Base-by-base conservation (phyloP, 345 rosid genomes). In the Pistacia vera region DNA sequence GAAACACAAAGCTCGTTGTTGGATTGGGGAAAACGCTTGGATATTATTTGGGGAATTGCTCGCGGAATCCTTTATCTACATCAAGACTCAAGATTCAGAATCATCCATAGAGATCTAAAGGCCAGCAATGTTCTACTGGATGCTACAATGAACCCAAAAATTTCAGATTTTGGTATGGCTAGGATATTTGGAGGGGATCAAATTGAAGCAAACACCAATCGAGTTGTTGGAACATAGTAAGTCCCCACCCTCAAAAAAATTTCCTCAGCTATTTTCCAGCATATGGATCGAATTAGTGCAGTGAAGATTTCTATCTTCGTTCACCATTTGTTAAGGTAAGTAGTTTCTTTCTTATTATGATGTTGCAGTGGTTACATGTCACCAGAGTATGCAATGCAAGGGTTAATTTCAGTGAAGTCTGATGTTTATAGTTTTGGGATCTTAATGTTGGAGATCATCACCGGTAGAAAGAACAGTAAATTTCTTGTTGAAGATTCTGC, bases 221-320 rank as follows among this genome's bases (percentile, higher is more conserved):
- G 89, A 3, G 89, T 91, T 0, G 93, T 91, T 0, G 93, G 97
- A 80, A 93, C 98, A 73, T 89, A 82, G 97, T 89, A 83, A 88
- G 90, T 71, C 9, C 25, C 38, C 8, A 11, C 25, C 13, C 63
- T 20, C 12, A 7, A 35, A 63, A 63, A 1, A 28, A 28, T 28
- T 1, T 46, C 30, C 30, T 28, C 30, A 28, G 30, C 1, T 2
- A 28, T 28, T 28, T 28, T 44, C 20, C n/a, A 28, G 30, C 30
- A 28, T 28, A 28, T 28, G 30, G 30, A 28, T 28, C 30, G 30
- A 28, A 1, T 28, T 28, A 28, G 30, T 28, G 30, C 30, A 28
- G 2, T 28, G 30, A 28, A 28, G 30, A 28, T 1, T 46, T 46
- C 49, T 25, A 66, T 8, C 7, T 16, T 22, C 22, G 2, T 36